Percentiles rank a stretch among this genome's conserved stretches.
These are phyloP conservation scores for Crithidia bombi DNA, from an alignment of 208 protist species.

Conservation along the genomic window DNA sequence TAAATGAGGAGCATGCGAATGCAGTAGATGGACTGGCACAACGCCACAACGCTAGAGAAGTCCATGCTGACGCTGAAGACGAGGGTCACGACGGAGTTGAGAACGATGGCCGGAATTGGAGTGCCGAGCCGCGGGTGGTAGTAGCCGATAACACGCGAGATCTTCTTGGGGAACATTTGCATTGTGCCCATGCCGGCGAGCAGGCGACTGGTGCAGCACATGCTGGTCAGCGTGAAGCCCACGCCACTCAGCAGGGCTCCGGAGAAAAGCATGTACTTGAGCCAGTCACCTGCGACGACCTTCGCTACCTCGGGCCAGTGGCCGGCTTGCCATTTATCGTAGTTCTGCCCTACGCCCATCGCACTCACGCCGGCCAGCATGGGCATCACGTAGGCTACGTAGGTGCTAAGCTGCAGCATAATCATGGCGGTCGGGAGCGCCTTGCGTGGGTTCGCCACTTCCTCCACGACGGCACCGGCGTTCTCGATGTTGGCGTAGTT, in stretches of 20 bases:
- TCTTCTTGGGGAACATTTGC: conserved; percentile 82
- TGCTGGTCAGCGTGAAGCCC: conserved; percentile 82
- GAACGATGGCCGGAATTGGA: conserved; percentile 74
- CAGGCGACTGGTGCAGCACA: conserved; percentile 87
- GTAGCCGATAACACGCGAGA: conserved; percentile 82
- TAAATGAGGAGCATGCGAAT: conserved; percentile 85
- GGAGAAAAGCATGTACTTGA: conserved; percentile 81
- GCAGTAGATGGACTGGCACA: conserved; percentile 83
- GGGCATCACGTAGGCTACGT: conserved; percentile 80
- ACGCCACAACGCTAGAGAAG: conserved; percentile 76
- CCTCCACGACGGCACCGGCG: conserved; percentile 77
- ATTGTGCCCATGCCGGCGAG: conserved; percentile 86
- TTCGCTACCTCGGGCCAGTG: conserved; percentile 77
- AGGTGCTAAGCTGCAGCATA: conserved; percentile 76
- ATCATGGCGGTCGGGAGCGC: conserved; percentile 68
- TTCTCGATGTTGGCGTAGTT: conserved; percentile 92
- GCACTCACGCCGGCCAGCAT: conserved; percentile 80
- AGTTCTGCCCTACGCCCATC: conserved; percentile 69
- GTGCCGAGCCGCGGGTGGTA: conserved; percentile 85
- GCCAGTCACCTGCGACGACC: conserved; percentile 62
- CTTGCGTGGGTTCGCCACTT: conserved; percentile 65
- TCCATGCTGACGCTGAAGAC: conserved; percentile 71
- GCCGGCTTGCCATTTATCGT: conserved; percentile 68
- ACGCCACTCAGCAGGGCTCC: conserved; percentile 75
- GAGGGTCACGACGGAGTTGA: conserved; percentile 68